Evolutionary conservation across 2,329 filamentous ascomycete genomes (phyloP).

Genomic region (Colletotrichum graminicola): DNA sequence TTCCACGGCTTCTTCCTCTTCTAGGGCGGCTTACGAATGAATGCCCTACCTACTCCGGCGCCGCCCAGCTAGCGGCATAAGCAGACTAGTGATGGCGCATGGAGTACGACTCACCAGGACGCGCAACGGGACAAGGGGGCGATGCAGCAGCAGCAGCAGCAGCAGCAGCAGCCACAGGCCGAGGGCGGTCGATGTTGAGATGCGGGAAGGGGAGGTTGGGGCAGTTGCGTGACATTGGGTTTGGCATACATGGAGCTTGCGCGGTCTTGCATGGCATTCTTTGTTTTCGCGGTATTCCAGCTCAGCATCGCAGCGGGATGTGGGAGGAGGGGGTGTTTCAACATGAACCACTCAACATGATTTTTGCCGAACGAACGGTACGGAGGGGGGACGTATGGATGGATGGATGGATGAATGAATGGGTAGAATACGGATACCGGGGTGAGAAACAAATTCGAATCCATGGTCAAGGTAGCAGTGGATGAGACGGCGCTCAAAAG

Average conservation of each 20-base stretch:
- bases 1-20: constrained; percentile 20
- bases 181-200: constrained; percentile 24
- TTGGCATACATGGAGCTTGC: constrained; percentile 27
- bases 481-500: neutral
- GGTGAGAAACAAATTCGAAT: neutral
- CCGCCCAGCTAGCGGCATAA: neutral
- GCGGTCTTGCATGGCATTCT: constrained; percentile 33
- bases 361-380: neutral
- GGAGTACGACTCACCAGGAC: neutral
- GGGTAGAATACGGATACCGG: neutral
- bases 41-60: neutral
- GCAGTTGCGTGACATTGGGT: constrained; percentile 10
- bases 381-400: no score
- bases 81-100: neutral
- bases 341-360: neutral
- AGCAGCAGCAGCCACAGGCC: constrained; percentile 35
- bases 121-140: constrained; percentile 8
- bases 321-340: neutral
- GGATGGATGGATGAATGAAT: no score
- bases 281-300: constrained; percentile 17
- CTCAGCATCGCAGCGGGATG: neutral
- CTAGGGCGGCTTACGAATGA: constrained; percentile 24
- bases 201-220: constrained; percentile 3
- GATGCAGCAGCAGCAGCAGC: neutral
- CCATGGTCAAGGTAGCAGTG: neutral